Conservation (phyloP, 225 moss, liverwort and hornwort species). For the Thuidium tamariscinum region DNA sequence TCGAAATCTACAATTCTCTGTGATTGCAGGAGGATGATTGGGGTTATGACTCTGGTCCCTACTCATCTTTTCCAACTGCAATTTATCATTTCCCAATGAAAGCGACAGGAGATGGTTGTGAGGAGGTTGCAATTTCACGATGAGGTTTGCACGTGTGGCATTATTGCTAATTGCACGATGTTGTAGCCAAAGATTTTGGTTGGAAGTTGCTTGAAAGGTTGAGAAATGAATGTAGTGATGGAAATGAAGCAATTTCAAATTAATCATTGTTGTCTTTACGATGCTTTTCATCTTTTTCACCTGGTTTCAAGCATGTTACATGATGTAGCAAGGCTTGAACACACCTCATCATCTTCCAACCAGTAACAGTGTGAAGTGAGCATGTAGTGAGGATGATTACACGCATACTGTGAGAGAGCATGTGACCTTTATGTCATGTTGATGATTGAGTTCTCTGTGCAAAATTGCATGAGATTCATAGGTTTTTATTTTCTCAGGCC, state of each 20-base stretch:
- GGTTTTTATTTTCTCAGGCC: not conserved
- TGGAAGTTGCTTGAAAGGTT: not conserved
- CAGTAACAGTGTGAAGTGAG: not conserved
- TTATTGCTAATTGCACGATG: not conserved
- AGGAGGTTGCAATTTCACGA: not conserved
- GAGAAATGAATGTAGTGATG: not conserved
- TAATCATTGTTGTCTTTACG: not conserved
- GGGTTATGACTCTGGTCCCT: not conserved
- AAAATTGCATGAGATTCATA: not conserved
- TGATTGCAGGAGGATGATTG: not conserved
- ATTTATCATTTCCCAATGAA: not conserved
- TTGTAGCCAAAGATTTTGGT: not conserved
- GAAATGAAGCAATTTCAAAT: not conserved
- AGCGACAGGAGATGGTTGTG: not conserved
- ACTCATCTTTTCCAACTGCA: not conserved
- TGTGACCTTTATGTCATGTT: not conserved
- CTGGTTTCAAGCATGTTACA: not conserved
- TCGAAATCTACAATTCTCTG: not conserved
- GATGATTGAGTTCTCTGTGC: not conserved
- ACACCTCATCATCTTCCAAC: not conserved
- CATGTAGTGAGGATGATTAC: not conserved
- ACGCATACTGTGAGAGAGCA: not conserved
- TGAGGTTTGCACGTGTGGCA: not conserved
- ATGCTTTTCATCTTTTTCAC: not conserved
- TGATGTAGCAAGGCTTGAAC: too few relatives aligned